Evolutionary conservation across 2,329 filamentous ascomycete species (phyloP), one percentile per base, ranked within the genome.

Genomic region (Knufia petricola): DNA sequence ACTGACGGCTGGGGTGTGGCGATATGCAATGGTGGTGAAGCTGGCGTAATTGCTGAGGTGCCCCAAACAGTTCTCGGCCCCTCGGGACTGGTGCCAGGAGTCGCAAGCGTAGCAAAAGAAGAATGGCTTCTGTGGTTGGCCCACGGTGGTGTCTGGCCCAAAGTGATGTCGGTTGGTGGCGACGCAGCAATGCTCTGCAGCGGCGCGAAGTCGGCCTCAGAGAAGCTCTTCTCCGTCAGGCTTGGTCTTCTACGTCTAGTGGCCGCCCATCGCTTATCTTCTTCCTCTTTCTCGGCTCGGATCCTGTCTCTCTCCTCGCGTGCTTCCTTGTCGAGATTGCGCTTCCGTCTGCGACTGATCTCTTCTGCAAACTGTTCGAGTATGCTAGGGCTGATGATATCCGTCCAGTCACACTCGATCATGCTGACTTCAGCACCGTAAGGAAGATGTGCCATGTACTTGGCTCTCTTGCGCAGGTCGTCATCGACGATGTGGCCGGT

Each of bases 401-500:
- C 88, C 2, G 86, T 88, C 89, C 89, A 95, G 64, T 95, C 88
- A 61, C 89, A 95, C 66, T 95, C 89, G 1, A 95, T 66, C 59
- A 95, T 95, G 56, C 77, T 87, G 36, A 95, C 85, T 56, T 94
- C 84, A 63, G 88, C 95, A n/a, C 89, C 89, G 44, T 85, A 81
- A 0, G 89, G 89, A 4, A 95, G 74, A 64, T 95, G 89, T 1
- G 80, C 79, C 2, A 95, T 75, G 56, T 95, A 95, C 63, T 92
- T 94, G 48, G 86, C 82, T 26, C 87, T 79, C 62, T 85, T 88
- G 40, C 89, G 80, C 46, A 95, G 66, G 13, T 83, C 81, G 59
- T 95, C 88, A 57, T 95, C 88, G 3, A 95, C 80, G 3, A 87
- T 81, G 61, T 94, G 87, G 1, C 87, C 88, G 1, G 85, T 87